A percentile compares a stretch with the other conserved stretches of the same genome.
These are phyloP conservation scores for Mycosphaerella arachidis DNA, from an alignment of 2,329 filamentous ascomycete genomes.

Conservation along the genomic window DNA sequence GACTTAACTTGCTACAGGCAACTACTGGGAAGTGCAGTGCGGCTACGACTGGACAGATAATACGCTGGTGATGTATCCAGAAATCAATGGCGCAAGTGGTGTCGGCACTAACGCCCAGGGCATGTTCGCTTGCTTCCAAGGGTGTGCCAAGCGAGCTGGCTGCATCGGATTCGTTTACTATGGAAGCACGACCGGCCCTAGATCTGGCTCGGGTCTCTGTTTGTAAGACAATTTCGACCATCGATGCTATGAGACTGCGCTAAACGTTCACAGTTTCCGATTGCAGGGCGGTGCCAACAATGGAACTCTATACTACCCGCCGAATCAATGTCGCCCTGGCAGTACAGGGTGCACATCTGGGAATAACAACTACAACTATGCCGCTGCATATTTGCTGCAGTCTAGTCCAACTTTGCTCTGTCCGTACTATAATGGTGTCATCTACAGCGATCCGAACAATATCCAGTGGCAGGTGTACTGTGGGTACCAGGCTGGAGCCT, in stretches of 20 bases:
- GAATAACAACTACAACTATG: background rate
- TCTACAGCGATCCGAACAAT: background rate
- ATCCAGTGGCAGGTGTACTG: conserved; percentile 2
- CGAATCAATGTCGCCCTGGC: background rate
- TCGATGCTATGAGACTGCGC: background rate
- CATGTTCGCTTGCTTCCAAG: background rate
- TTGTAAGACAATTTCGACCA: background rate
- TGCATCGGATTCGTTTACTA: background rate
- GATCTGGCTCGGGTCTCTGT: background rate
- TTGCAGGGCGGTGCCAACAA: too few relatives aligned
- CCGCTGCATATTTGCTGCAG: background rate
- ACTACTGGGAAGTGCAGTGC: conserved; percentile 1
- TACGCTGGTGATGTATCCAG: background rate
- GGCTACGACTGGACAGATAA: background rate
- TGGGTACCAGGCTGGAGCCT: background rate
- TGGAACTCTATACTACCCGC: conserved; percentile 1
- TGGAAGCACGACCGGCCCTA: background rate
- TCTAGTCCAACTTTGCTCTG: conserved; percentile 1
- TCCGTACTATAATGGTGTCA: background rate
- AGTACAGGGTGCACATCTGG: background rate
- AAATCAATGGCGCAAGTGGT: background rate
- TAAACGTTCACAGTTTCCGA: too few relatives aligned
- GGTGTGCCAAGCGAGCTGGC: background rate
- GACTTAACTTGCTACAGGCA: background rate
- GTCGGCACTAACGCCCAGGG: background rate